Evolutionary conservation across 495 filamentous ascomycete species (phyloP).

Genomic region (Penicilliopsis zonata): DNA sequence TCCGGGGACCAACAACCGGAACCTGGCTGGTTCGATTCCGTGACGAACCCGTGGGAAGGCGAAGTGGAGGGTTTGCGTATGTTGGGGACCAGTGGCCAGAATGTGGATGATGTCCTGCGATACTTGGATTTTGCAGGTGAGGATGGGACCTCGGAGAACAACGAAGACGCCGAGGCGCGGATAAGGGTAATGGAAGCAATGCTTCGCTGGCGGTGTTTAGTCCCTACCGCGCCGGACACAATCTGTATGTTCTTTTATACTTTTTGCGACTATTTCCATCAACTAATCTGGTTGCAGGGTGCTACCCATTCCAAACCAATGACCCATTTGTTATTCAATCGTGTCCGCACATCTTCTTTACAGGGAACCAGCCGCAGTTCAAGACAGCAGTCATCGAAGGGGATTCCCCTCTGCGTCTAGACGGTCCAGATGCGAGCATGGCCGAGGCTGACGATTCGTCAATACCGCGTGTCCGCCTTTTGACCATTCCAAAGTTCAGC

Average conservation of each 20-base stretch:
- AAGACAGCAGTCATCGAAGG: slow-evolving; percentile 62
- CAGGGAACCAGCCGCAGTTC: slow-evolving; percentile 77
- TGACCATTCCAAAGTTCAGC: slow-evolving; percentile 71
- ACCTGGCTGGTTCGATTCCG: slow-evolving; percentile 71
- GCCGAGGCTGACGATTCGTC: slow-evolving; percentile 28
- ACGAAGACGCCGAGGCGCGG: slow-evolving; percentile 49
- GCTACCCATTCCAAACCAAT: slow-evolving; percentile 84
- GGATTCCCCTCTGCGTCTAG: slow-evolving; percentile 18
- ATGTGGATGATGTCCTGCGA: slow-evolving; percentile 85
- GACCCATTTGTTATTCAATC: slow-evolving; percentile 77
- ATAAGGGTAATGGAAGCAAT: slow-evolving; percentile 84
- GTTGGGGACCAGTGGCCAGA: slow-evolving; percentile 79
- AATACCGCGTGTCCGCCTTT: slow-evolving; percentile 57
- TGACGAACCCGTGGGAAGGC: slow-evolving; percentile 88
- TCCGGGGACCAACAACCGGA: slow-evolving; percentile 34
- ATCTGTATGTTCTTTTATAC: slow-evolving; percentile 52
- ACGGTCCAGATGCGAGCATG: slow-evolving; percentile 30
- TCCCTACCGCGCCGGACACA: slow-evolving; percentile 95
- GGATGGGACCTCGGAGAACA: slow-evolving; percentile 11
- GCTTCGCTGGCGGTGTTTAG: slow-evolving; percentile 79
- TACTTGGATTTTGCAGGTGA: slow-evolving; percentile 48
- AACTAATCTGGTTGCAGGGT: slow-evolving; percentile 47
- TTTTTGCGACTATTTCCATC: neutral
- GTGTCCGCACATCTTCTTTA: slow-evolving; percentile 85
- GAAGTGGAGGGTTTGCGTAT: slow-evolving; percentile 80